Evolutionary conservation across 495 filamentous ascomycete species (phyloP).

Genomic region (Amniculicola lignicola): DNA sequence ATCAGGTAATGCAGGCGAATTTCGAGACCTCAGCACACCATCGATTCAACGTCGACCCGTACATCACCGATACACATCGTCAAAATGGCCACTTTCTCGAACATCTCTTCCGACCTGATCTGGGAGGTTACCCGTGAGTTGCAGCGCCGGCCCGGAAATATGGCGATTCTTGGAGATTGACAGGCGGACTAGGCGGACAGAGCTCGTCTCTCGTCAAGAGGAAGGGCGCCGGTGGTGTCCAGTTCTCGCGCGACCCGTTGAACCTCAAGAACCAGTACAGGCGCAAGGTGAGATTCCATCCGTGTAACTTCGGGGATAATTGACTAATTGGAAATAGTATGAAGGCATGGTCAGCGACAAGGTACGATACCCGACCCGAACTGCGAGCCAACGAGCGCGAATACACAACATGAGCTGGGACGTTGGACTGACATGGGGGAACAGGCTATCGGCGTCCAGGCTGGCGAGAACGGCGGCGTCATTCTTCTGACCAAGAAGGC

Average conservation of each 20-base stretch:
- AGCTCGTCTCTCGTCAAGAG: constrained; percentile 90
- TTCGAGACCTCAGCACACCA: constrained; percentile 1
- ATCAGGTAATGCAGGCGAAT: constrained; percentile 10
- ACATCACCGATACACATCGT: constrained; percentile 1
- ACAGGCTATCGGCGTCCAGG: constrained; percentile 77
- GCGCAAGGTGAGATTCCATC: constrained; percentile 68
- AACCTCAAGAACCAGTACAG: constrained; percentile 87
- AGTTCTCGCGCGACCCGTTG: constrained; percentile 89
- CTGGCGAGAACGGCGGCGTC: constrained; percentile 65
- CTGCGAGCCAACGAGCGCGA: too few species aligned
- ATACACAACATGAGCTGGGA: too few species aligned
- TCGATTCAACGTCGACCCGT: neutral
- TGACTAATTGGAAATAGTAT: constrained; percentile 49
- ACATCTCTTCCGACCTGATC: constrained; percentile 82
- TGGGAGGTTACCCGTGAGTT: constrained; percentile 86
- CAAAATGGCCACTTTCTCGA: constrained; percentile 46
- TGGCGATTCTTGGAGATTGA: constrained; percentile 1
- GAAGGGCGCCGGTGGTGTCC: constrained; percentile 66
- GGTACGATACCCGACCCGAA: constrained; percentile 57
- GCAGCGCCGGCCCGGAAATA: neutral
- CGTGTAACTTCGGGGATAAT: neutral
- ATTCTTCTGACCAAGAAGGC: constrained; percentile 80
- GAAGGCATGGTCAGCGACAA: constrained; percentile 89
- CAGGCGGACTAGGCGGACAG: constrained; percentile 57
- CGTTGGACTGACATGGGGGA: neutral